Evolutionary conservation across 306 rosid genomes (phyloP), one percentile per base, ranked within the genome.

Genomic region (Cyclanthera cordifolia): DNA sequence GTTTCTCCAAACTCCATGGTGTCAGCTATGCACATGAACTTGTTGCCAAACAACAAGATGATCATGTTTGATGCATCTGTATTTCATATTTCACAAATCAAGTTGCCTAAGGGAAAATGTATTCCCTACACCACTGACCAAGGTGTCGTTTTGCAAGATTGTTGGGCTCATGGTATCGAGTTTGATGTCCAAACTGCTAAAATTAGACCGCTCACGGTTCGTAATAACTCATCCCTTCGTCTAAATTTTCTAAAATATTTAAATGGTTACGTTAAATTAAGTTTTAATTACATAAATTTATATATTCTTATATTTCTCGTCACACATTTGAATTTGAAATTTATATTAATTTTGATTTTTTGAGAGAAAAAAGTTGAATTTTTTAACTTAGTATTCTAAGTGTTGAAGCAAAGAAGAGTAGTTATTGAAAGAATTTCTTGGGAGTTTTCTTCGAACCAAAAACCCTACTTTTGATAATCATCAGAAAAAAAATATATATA

Each of bases 141-240:
- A 2, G 50, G 67, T 0, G 14, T n/a, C 1, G 2, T 10, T 0
- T 3, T 8, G 19, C 64, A 6, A 8, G 99, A 94, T 79, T 88
- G 96, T 47, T 82, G 75, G 87, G 82, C 95, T 76, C 99, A 94
- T 74, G 70, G 81, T 2, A 77, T 90, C 21, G 89, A 82, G 49
- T 88, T 77, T 37, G 90, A 90, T 56, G 17, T 75, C 70, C 46
- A 51, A 32, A 77, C 90, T 1, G 84, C 76, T 14, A 5, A 49
- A n/a, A 76, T 80, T n/a, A 88, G 92, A 59, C 77, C 97, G 23
- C 87, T 90, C 75, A 88, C 74, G 99, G 97, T 88, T 67, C 0
- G 69, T 37, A 43, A 34, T 6, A 34, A 34, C 9, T 34, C 41
- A 34, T 34, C 8, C 8, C 0, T 0, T 73, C 9, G 0, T 85